Conservation (phyloP, 805 yeast genomes). For the Candida khao-thaluensis region DNA sequence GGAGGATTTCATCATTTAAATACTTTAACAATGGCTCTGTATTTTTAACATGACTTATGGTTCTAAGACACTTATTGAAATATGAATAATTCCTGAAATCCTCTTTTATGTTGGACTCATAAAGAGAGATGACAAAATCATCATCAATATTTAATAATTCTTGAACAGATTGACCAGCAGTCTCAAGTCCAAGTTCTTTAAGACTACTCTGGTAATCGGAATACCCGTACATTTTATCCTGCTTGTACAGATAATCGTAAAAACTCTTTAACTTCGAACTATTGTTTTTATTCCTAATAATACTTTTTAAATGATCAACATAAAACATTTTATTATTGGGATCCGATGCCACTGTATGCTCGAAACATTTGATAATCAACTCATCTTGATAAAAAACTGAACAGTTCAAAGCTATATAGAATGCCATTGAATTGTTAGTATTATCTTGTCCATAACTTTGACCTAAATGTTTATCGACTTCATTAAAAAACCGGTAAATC, state of each 20-base stretch:
- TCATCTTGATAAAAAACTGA: slow-evolving; percentile 39
- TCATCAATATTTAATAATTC: slow-evolving; percentile 26
- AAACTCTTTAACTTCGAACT: slow-evolving; percentile 27
- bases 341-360: slow-evolving; percentile 35
- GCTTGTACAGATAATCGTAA: slow-evolving; percentile 18
- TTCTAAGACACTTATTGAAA: slow-evolving; percentile 29
- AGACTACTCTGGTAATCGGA: slow-evolving; percentile 34
- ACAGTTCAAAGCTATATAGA: slow-evolving; percentile 29
- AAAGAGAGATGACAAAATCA: slow-evolving; percentile 34
- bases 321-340: slow-evolving; percentile 31
- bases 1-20: slow-evolving; percentile 33
- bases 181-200: slow-evolving; percentile 30
- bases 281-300: slow-evolving; percentile 16
- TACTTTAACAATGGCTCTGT: slow-evolving; percentile 22
- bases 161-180: slow-evolving; percentile 3
- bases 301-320: slow-evolving; percentile 35
- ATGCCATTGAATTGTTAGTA: slow-evolving; percentile 24
- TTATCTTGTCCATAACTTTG: slow-evolving; percentile 20
- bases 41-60: slow-evolving; percentile 26
- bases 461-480: slow-evolving; percentile 35
- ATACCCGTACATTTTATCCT: slow-evolving; percentile 35
- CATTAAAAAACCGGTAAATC: slow-evolving; percentile 34
- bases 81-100: slow-evolving; percentile 39
- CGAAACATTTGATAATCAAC: slow-evolving; percentile 40
- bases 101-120: slow-evolving; percentile 26